Evolutionary conservation across 2,329 filamentous ascomycete genomes (phyloP).

Genomic region (Westerdykella sp.): DNA sequence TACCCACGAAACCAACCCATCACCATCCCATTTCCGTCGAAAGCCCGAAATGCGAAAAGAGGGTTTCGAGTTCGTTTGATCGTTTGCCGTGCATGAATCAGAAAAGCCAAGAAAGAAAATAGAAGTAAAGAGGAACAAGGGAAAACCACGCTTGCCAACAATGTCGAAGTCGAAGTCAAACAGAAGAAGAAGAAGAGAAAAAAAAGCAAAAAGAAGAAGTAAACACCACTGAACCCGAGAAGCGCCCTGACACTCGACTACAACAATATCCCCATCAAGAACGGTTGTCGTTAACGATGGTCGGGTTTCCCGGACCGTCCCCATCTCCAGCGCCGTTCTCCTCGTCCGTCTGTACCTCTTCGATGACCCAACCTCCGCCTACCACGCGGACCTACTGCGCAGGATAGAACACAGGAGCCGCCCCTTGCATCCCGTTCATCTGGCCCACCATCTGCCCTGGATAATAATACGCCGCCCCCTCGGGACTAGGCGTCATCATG

Average conservation of each 20-base stretch:
- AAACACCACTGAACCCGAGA: not conserved
- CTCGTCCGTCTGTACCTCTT: too few relatives aligned
- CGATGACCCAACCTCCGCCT: too few relatives aligned
- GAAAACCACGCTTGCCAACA: slow-evolving; percentile 2
- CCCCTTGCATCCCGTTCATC: slow-evolving; percentile 34
- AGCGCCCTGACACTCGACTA: not conserved
- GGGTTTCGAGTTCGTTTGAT: too few relatives aligned
- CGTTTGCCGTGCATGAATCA: too few relatives aligned
- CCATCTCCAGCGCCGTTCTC: too few relatives aligned
- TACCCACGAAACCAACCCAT: too few relatives aligned
- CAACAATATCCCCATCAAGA: not conserved
- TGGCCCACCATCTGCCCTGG: slow-evolving; percentile 41
- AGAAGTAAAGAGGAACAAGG: not conserved
- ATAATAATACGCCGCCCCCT: slow-evolving; percentile 53
- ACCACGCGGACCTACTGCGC: slow-evolving; percentile 19
- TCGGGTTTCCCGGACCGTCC: not conserved
- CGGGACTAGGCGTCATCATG: slow-evolving; percentile 63
- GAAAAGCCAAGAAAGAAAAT: too few relatives aligned
- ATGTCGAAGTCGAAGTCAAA: not conserved
- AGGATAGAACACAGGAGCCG: slow-evolving; percentile 54
- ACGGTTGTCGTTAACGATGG: too few relatives aligned
- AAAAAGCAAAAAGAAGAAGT: not conserved
- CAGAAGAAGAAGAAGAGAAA: slow-evolving; percentile 1
- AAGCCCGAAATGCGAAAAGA: too few relatives aligned
- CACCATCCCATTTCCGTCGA: too few relatives aligned